Base-by-base conservation (phyloP, 78 protist genomes). In the Dictyostelium brefeldianum region DNA sequence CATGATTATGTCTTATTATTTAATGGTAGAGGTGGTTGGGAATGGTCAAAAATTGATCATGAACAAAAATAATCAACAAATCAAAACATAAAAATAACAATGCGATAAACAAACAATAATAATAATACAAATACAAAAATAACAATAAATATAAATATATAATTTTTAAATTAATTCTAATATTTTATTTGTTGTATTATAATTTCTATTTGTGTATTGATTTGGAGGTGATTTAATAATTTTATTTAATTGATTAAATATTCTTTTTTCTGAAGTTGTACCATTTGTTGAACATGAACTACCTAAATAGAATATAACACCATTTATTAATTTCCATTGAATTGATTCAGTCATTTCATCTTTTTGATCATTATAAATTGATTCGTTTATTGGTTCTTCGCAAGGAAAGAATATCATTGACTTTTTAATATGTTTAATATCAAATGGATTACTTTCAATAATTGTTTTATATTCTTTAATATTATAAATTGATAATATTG, bases 21-120 rank as follows among this genome's bases (percentile, higher is more conserved):
- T 83, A 91, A 92, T 54, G 96, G 96, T 50, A 84, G 92, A 75
- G 96, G 96, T 83, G 92, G 92, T 54, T 92, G 89, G 91, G 96
- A 92, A 69, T 83, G 91, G 96, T 74, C 91, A 43, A 92, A 92
- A 50, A 83, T 92, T 54, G 70, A 84, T 57, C 92, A 74, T 22
- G 62, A 64, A 8, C 69, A 83, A 54, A 81, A 83, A 56, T 73
- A 83, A 22, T 41, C 74, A 27, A 84, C 73, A 41, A 84, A 84
- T 59, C 91, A 75, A 41, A 0, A 71, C 1, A 71, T 43, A 46
- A 17, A 46, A 73, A 73, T 3, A 36, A 2, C 2, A 36, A 36
- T 36, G 43, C 43, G 43, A 36, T 9, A 73, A 73, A 46, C 20
- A 71, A 71, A 64, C 14, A 57, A 57, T n/a, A n/a, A n/a, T n/a